Evolutionary conservation across 176 grass and related monocot species (phyloP).

Genomic region (Pontederia paniculata): DNA sequence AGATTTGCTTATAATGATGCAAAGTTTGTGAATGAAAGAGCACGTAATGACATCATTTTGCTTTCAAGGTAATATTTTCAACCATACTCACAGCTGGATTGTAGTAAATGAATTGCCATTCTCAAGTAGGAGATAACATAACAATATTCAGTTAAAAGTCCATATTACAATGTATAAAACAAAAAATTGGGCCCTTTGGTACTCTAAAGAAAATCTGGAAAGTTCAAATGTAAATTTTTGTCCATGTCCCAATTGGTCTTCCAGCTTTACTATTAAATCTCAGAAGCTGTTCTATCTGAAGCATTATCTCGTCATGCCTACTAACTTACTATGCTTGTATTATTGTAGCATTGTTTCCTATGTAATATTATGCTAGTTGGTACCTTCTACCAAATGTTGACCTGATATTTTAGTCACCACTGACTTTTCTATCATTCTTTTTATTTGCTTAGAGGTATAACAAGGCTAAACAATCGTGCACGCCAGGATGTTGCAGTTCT

Average conservation of each 20-base stretch:
- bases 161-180: neutral
- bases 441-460: conserved; percentile 55
- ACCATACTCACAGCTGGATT: neutral
- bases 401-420: conserved; percentile 7
- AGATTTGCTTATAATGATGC: conserved; percentile 91
- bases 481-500: conserved; percentile 83
- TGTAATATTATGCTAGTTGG: too few relatives aligned
- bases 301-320: too few relatives aligned
- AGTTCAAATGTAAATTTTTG: too few relatives aligned
- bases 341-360: too few relatives aligned
- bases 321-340: too few relatives aligned
- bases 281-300: too few relatives aligned
- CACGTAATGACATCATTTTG: conserved; percentile 77
- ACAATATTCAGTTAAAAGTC: neutral
- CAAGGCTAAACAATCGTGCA: conserved; percentile 80
- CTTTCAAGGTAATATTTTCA: conserved; percentile 61
- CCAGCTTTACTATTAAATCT: too few relatives aligned
- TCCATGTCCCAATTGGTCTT: too few relatives aligned
- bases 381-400: too few relatives aligned
- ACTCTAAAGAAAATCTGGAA: too few relatives aligned
- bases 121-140: neutral
- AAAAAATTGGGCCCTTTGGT: too few relatives aligned
- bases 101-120: neutral
- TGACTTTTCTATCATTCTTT: conserved; percentile 10
- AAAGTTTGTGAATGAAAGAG: conserved; percentile 97